Evolutionary conservation across 2,329 filamentous ascomycete species (phyloP).

Genomic region (Colletotrichum tropicale): DNA sequence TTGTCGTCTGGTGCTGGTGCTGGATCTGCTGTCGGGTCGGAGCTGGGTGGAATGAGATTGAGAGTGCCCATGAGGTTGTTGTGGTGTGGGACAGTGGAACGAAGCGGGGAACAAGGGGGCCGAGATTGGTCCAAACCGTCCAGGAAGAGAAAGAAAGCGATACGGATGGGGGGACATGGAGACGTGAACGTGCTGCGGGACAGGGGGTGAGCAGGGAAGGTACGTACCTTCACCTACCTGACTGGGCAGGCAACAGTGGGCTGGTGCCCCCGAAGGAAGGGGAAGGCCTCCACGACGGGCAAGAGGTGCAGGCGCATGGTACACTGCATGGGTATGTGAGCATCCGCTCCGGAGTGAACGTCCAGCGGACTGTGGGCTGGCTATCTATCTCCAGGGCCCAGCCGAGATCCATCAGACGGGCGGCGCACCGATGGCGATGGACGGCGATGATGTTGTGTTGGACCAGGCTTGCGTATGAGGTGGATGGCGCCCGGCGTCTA

Average conservation of each 20-base stretch:
- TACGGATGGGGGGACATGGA: slow-evolving; percentile 3
- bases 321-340: background rate
- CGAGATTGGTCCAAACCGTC: slow-evolving; percentile 17
- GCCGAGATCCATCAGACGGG: background rate
- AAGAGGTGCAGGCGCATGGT: background rate
- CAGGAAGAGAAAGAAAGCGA: slow-evolving; percentile 17
- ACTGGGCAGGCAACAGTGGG: slow-evolving; percentile 12
- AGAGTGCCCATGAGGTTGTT: background rate
- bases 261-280: background rate
- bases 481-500: background rate
- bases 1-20: background rate
- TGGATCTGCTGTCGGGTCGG: background rate
- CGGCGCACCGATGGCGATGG: background rate
- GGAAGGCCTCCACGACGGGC: background rate
- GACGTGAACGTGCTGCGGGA: background rate
- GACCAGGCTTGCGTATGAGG: background rate
- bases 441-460: background rate
- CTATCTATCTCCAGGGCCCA: background rate
- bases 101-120: slow-evolving; percentile 13
- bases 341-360: background rate
- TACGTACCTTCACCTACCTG: background rate
- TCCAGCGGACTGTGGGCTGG: background rate
- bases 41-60: background rate
- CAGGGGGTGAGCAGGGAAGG: background rate
- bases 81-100: slow-evolving; percentile 7